Conservation (phyloP, 768 basidiomycete species). For the Psilocybe azurescens region DNA sequence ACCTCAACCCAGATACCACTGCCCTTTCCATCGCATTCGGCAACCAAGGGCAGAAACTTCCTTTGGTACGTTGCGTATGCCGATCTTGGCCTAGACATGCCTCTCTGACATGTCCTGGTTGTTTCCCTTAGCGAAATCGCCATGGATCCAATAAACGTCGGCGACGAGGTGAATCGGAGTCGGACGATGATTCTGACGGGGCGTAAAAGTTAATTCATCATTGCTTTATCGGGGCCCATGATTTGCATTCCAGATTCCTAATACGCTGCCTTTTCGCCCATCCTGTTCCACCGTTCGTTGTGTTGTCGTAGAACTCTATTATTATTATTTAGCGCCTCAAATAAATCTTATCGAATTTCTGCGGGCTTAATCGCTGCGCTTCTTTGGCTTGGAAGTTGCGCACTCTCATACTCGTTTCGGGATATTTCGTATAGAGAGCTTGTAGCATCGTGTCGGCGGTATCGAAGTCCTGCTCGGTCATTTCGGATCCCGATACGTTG, state of each 20-base stretch:
- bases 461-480: constrained; percentile 17
- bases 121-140: constrained; percentile 68
- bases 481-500: constrained; percentile 24
- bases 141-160: constrained; percentile 75
- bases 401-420: constrained; percentile 43
- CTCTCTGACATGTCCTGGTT: constrained; percentile 18
- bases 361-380: constrained; percentile 29
- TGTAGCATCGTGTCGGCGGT: constrained; percentile 38
- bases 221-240: constrained; percentile 1
- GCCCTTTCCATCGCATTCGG: constrained; percentile 88
- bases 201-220: constrained; percentile 14
- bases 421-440: constrained; percentile 55
- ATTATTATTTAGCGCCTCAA: constrained; percentile 28
- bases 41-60: constrained; percentile 89
- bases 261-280: constrained; percentile 2
- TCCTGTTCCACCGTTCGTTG: constrained; percentile 18
- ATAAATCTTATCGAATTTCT: constrained; percentile 36
- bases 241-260: constrained; percentile 9
- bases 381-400: constrained; percentile 38
- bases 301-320: constrained; percentile 15
- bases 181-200: constrained; percentile 71
- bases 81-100: constrained; percentile 23
- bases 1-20: constrained; percentile 68
- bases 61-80: constrained; percentile 59
- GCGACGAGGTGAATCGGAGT: constrained; percentile 65